phyloP scores from a whole-genome alignment of 352 stramenopile genomes.

The Globisporangium carolinianum region DNA sequence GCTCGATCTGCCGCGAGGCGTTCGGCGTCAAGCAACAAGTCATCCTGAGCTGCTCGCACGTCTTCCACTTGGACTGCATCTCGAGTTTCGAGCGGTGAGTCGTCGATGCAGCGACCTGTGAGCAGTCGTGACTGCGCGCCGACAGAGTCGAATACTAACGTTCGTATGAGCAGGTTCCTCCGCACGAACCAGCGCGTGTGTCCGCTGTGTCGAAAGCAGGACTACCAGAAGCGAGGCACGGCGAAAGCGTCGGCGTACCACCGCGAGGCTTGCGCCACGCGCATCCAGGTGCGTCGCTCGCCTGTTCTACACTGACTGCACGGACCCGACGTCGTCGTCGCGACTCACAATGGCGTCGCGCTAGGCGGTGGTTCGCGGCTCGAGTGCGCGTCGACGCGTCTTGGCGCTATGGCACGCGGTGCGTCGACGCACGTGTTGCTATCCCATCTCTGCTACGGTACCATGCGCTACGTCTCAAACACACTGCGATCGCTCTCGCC shows the following conservation, averaged over 20 bases:
- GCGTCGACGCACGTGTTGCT: neutral
- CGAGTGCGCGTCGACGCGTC: constrained; percentile 16
- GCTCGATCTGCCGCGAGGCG: constrained; percentile 72
- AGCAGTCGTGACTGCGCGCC: neutral
- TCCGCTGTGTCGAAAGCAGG: constrained; percentile 75
- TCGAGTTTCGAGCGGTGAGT: constrained; percentile 69
- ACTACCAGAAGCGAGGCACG: constrained; percentile 75
- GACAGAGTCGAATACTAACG: neutral
- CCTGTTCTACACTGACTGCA: too few species aligned
- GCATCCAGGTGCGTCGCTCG: constrained; percentile 39
- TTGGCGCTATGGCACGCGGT: constrained; percentile 28
- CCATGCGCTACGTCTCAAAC: too few species aligned
- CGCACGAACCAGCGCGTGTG: constrained; percentile 73
- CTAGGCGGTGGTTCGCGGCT: constrained; percentile 32
- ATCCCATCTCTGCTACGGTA: too few species aligned
- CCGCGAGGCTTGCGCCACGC: constrained; percentile 39
- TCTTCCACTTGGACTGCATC: constrained; percentile 79
- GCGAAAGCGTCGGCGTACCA: constrained; percentile 38
- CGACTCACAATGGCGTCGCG: neutral
- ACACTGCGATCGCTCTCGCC: neutral
- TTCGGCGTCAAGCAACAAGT: constrained; percentile 74
- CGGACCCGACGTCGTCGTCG: neutral
- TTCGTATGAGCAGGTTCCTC: constrained; percentile 36
- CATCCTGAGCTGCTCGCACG: constrained; percentile 83
- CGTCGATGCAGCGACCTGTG: neutral